Percentiles rank a stretch among this genome's conserved stretches.
Evolutionary conservation across 2,329 filamentous ascomycete genomes (phyloP).

Genomic region (Chaetomiaceae sp.): DNA sequence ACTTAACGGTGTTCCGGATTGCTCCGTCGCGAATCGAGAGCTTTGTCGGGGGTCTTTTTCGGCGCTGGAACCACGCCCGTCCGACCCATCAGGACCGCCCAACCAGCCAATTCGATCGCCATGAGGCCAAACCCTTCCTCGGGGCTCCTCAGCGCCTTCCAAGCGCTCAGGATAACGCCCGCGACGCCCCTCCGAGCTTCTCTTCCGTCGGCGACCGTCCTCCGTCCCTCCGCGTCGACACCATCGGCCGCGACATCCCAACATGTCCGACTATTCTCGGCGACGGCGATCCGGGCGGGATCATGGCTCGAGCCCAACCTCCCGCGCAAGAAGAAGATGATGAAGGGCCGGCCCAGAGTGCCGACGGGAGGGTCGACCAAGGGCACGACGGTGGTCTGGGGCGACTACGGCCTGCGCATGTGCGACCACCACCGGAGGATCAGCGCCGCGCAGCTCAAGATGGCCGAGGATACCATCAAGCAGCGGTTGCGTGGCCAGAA

Average conservation of each 20-base stretch:
- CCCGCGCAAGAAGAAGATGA: conserved; percentile 77
- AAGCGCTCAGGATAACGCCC: conserved; percentile 43
- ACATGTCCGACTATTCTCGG: conserved; percentile 66
- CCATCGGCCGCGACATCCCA: conserved; percentile 31
- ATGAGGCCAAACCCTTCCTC: conserved; percentile 45
- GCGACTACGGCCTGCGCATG: conserved; percentile 92
- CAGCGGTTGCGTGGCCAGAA: conserved; percentile 82
- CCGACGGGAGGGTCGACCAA: conserved; percentile 85
- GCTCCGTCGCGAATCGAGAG: background rate
- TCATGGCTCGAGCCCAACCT: conserved; percentile 81
- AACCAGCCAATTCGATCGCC: conserved; percentile 21
- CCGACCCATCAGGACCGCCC: conserved; percentile 5
- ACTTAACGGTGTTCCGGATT: background rate
- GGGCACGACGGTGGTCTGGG: conserved; percentile 94
- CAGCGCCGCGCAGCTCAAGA: conserved; percentile 78
- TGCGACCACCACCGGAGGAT: conserved; percentile 89
- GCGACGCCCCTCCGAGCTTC: conserved; percentile 38
- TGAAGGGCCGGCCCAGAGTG: conserved; percentile 84
- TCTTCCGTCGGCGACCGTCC: conserved; percentile 27
- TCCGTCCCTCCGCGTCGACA: conserved; percentile 32
- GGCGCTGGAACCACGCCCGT: conserved; percentile 3
- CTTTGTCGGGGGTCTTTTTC: conserved; percentile 8
- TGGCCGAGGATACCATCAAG: conserved; percentile 92
- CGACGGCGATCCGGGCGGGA: conserved; percentile 53
- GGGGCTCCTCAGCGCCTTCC: conserved; percentile 48